A percentile compares a stretch with the other conserved stretches of the same genome.
Conservation (phyloP, 2,329 filamentous ascomycete species). For the Intubia oerlemansii region DNA sequence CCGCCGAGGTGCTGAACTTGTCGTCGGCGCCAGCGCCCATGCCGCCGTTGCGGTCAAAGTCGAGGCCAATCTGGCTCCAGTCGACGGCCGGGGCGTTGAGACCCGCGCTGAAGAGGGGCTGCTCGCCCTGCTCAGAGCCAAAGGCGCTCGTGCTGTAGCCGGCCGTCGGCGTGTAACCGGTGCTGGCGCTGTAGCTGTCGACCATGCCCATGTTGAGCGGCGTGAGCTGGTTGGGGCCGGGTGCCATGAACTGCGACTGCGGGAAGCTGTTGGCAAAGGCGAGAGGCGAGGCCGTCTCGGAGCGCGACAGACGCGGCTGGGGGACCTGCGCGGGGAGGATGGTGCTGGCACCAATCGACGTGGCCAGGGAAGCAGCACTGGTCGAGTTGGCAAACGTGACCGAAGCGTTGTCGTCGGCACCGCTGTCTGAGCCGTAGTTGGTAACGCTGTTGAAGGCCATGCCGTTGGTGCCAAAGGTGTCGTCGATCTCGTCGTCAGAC, state of each 20-base stretch:
- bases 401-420: constrained; percentile 7
- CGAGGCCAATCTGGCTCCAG: constrained; percentile 29
- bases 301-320: constrained; percentile 32
- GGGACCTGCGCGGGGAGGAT: constrained; percentile 6
- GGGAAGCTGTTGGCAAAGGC: constrained; percentile 20
- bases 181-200: constrained; percentile 25
- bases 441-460: no score
- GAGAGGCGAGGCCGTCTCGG: constrained; percentile 38
- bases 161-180: no score
- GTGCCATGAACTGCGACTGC: no score
- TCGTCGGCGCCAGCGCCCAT: constrained; percentile 21
- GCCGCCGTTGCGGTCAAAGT: constrained; percentile 18
- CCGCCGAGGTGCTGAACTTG: constrained; percentile 32
- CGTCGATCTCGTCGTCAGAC: constrained; percentile 15
- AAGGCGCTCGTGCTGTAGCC: no score
- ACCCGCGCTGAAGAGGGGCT: constrained; percentile 39
- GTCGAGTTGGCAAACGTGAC: constrained; percentile 17
- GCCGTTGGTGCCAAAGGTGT: no score
- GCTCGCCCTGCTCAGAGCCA: no score
- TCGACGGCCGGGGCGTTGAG: constrained; percentile 33
- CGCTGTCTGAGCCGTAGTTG: constrained; percentile 5
- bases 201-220: constrained; percentile 37
- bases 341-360: no score
- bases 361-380: no score
- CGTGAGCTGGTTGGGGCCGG: constrained; percentile 22